Base-by-base conservation (phyloP, 805 yeast species). In the Lachancea sp. region DNA sequence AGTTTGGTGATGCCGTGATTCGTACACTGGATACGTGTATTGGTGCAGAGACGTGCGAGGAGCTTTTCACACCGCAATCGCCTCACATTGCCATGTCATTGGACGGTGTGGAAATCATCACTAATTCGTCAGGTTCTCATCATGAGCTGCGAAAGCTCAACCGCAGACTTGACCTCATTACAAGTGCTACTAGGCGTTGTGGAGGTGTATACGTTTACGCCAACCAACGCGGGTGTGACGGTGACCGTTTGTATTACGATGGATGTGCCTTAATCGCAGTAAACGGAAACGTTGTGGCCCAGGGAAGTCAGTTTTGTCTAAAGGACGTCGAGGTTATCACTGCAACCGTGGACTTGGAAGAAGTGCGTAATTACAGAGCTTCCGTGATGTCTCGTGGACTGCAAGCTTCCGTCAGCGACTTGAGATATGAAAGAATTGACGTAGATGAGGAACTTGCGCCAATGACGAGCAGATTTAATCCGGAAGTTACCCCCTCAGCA, bases 1-100 rank as follows among this genome's bases (percentile, higher is more conserved):
- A 76, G 25, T 81, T 93, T 65, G 99, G 99, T 42, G 98, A 93
- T 70, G 95, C 95, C 45, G 85, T 87, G 3, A 70, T 93, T 36
- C 78, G 84, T 42, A 85, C 96, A 1, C 61, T 79, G 47, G 97
- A 90, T 57, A 88, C 98, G 0, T 81, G 84, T 36, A 73, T 93
- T 45, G 99, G 99, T n/a, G 87, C 91, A 37, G 99, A 93, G 66
- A 95, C 99, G 0, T 93, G 99, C 65, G 99, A 93, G 63, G 99
- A 93, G 65, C 71, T 93, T 46, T 93, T 93, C 65, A 93, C 99
- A 0, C 99, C 99, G 1, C 83, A 87, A 52, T 81, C 96, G 3
- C 99, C 99, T 2, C 96, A 91, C 64, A 85, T 93, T 45, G 79
- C 79, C 16, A 81, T 91, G 87, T 78, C 96, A 0, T 69, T 93